These are phyloP conservation scores for Acmispon strigosus DNA, from an alignment of 306 rosid genomes.

Conservation along the genomic window DNA sequence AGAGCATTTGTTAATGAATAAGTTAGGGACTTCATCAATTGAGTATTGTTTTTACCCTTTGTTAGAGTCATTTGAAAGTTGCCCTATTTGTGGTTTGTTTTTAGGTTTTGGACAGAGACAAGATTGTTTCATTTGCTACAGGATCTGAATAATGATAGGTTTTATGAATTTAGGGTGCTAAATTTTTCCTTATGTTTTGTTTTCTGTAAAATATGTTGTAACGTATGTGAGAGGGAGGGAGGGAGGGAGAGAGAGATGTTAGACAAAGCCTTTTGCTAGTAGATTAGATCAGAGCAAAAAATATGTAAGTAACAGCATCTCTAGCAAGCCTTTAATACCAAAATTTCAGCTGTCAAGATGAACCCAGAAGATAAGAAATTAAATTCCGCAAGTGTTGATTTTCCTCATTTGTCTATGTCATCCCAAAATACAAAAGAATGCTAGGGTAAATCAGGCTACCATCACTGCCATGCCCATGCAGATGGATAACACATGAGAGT, in stretches of 20 bases:
- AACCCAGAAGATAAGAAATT: background rate
- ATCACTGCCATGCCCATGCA: background rate
- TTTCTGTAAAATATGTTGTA: background rate
- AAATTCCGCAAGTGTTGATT: background rate
- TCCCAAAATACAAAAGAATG: background rate
- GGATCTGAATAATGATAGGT: background rate
- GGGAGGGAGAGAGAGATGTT: too few species aligned
- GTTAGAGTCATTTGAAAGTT: background rate
- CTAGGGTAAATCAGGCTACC: background rate
- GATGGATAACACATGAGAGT: background rate
- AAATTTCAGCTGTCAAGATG: background rate
- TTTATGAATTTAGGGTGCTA: background rate
- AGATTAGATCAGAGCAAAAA: background rate
- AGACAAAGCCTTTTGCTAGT: too few species aligned
- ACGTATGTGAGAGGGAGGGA: too few species aligned
- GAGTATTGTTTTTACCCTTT: conserved; percentile 8
- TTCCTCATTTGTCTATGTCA: background rate
- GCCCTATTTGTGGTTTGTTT: conserved; percentile 6
- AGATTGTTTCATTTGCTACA: background rate
- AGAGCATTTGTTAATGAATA: conserved; percentile 23
- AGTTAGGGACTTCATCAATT: conserved; percentile 16
- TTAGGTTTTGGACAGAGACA: background rate
- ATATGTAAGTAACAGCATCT: background rate
- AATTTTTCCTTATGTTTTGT: background rate
- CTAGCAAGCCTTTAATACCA: background rate